Base-by-base conservation (phyloP, 1,284 basidiomycete species). In the Leccinum fuscescens region DNA sequence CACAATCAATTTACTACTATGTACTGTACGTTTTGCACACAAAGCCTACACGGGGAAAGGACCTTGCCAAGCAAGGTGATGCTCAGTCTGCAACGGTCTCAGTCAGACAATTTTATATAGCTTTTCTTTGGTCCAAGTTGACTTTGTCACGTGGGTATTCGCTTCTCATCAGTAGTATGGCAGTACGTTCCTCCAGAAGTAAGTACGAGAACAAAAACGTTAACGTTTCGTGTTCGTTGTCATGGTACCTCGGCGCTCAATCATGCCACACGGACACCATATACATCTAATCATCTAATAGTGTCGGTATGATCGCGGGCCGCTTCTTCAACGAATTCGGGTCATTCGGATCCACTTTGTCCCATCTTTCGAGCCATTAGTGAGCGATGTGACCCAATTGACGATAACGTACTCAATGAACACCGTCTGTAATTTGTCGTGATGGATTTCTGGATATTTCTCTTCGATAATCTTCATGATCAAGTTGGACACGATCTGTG, bases 391-490 rank as follows among this genome's bases (percentile, higher is more conserved):
- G 17, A n/a, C 31, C n/a, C 22, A 35, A 27, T 6, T 4, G 12
- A 54, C 9, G 27, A 52, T 29, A 35, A 74, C 79, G 60, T 69
- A 89, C 81, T 70, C 74, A n/a, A 79, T 68, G 67, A 90, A 89
- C 5, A 82, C 78, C 48, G 70, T 73, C 63, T 77, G 72, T 63
- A 91, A 66, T 46, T 79, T 84, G 24, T 88, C 84, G 62, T 81
- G 80, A 71, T 89, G 79, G 15, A 94, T 77, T 59, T 93, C 87
- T 0, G 92, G 88, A 70, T 84, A 86, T 20, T 79, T 75, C 58
- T 77, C 72, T 46, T 66, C 67, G 65, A 95, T 88, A 1, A 83
- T 79, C 59, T 80, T 75, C 50, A 86, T 78, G 56, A 94, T 72
- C 35, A 75, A 80, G 15, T 89, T 79, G 68, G 86, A 93, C 39